These are phyloP conservation scores for Neurospora terricola DNA, from an alignment of 495 filamentous ascomycete genomes.

Conservation along the genomic window DNA sequence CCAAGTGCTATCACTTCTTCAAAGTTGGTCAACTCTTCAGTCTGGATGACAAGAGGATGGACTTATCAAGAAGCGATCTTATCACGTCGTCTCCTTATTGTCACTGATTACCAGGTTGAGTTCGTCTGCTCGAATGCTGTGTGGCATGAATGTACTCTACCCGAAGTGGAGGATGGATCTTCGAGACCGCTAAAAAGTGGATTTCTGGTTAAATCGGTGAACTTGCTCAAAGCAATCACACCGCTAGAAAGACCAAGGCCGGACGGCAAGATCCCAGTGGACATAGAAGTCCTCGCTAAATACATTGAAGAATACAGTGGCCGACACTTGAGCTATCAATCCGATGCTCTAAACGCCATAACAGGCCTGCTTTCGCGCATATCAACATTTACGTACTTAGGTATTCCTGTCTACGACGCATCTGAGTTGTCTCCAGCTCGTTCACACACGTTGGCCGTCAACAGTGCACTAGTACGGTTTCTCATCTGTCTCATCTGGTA, in stretches of 20 bases:
- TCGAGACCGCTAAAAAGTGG: too few relatives aligned
- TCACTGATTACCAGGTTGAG: slow-evolving; percentile 14
- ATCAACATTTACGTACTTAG: neutral
- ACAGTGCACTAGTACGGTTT: too few relatives aligned
- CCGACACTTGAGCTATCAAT: neutral
- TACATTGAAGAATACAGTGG: neutral
- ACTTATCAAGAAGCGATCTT: slow-evolving; percentile 32
- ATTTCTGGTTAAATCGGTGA: too few relatives aligned
- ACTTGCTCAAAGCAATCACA: too few relatives aligned
- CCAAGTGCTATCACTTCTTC: neutral
- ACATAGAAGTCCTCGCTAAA: too few relatives aligned
- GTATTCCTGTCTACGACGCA: neutral
- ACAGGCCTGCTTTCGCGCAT: neutral
- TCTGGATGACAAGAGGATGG: slow-evolving; percentile 26
- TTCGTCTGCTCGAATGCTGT: slow-evolving; percentile 19
- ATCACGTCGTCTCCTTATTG: slow-evolving; percentile 21
- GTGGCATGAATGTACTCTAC: neutral
- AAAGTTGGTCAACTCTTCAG: neutral
- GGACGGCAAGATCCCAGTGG: too few relatives aligned
- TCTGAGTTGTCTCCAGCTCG: too few relatives aligned
- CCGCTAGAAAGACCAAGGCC: too few relatives aligned
- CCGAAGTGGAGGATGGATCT: neutral
- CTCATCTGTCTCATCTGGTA: too few relatives aligned
- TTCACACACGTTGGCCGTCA: too few relatives aligned
- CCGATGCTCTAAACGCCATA: neutral